Percentiles rank a stretch among this genome's conserved stretches.
These are phyloP conservation scores for Selenicereus undatus DNA, from an alignment of 148 eudicot species.

Conservation along the genomic window DNA sequence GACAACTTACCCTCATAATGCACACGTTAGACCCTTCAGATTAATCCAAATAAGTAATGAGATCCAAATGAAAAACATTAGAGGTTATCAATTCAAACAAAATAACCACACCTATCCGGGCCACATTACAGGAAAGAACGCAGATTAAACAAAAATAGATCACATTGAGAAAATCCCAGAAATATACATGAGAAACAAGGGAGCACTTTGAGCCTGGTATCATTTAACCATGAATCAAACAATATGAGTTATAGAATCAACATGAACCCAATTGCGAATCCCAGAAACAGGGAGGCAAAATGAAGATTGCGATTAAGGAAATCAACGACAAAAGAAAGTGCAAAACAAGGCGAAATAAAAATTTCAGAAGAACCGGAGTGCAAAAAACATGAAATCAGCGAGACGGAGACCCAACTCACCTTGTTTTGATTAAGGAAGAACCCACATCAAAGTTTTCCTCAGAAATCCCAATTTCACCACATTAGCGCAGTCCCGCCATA, in stretches of 20 bases:
- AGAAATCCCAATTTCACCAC: background rate
- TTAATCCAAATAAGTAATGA: too few relatives aligned
- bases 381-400: background rate
- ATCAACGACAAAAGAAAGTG: background rate
- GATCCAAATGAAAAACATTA: too few relatives aligned
- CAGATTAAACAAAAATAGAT: too few relatives aligned
- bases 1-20: too few relatives aligned
- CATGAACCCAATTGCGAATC: slow-evolving; percentile 2
- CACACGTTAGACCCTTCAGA: too few relatives aligned
- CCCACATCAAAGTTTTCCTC: slow-evolving; percentile 2
- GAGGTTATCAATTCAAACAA: too few relatives aligned
- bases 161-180: background rate
- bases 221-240: too few relatives aligned
- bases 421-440: background rate
- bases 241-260: background rate
- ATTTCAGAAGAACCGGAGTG: background rate
- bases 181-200: too few relatives aligned
- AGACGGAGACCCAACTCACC: background rate
- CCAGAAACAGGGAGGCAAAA: background rate
- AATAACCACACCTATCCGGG: too few relatives aligned
- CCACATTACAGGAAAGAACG: too few relatives aligned
- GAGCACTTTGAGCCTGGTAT: too few relatives aligned
- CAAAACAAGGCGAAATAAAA: background rate
- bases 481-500: background rate
- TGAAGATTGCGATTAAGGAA: background rate